phyloP scores from a whole-genome alignment of 768 basidiomycete genomes.

The Amanita muscaria region DNA sequence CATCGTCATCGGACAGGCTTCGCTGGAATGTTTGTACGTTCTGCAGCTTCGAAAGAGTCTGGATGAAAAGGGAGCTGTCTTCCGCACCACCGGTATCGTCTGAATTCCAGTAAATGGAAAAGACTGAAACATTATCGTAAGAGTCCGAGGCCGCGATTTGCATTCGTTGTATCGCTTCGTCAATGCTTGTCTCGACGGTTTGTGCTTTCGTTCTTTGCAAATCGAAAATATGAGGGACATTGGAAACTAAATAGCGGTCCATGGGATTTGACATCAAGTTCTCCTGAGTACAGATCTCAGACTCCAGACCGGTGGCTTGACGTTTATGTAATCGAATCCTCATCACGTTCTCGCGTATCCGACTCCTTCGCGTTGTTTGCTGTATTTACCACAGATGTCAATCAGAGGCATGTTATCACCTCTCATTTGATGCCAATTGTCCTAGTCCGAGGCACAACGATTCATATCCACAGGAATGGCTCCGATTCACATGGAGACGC shows the following conservation, averaged over 20 bases:
- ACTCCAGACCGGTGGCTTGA: no score
- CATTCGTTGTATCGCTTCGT: slow-evolving; percentile 8
- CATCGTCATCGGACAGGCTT: slow-evolving; percentile 6
- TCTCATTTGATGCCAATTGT: no score
- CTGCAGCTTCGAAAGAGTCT: slow-evolving; percentile 6
- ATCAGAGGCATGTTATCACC: no score
- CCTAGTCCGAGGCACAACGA: no score
- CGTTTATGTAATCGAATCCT: no score
- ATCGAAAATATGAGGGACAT: not conserved
- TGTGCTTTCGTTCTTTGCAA: slow-evolving; percentile 6
- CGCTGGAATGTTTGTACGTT: slow-evolving; percentile 6
- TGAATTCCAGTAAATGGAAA: slow-evolving; percentile 10
- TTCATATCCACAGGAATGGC: no score
- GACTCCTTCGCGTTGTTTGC: no score
- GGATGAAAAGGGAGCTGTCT: slow-evolving; percentile 9
- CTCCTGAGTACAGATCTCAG: no score
- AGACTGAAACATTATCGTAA: slow-evolving; percentile 8
- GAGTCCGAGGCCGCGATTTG: slow-evolving; percentile 7
- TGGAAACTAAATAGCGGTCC: no score
- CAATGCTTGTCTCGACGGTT: slow-evolving; percentile 8
- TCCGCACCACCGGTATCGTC: slow-evolving; percentile 7
- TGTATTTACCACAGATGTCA: no score
- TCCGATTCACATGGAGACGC: no score
- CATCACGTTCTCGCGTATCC: no score
- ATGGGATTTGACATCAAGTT: not conserved